Conservation (phyloP, 768 basidiomycete genomes). For the Agaricus sinodeliciosus region DNA sequence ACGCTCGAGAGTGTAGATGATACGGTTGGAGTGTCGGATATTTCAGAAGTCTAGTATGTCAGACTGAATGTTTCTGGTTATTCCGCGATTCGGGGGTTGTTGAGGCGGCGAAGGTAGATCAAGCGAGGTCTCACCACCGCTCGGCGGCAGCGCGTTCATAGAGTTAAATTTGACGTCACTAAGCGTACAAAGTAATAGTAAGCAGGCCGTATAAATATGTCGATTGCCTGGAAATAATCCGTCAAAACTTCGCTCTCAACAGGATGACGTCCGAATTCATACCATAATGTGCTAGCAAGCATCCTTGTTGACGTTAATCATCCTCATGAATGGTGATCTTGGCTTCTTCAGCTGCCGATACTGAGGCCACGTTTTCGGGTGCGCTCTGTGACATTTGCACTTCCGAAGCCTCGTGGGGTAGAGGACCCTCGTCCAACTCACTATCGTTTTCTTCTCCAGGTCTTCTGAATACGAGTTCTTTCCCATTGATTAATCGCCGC, state of each 20-base stretch:
- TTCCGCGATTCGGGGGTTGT: not conserved
- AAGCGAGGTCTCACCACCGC: not conserved
- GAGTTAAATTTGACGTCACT: not conserved
- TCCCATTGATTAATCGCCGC: constrained; percentile 72
- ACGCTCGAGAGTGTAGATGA: not conserved
- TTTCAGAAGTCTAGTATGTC: constrained; percentile 1
- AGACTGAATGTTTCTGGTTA: not conserved
- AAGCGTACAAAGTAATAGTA: not conserved
- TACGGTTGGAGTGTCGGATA: constrained; percentile 1
- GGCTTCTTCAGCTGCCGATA: constrained; percentile 13
- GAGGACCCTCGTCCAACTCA: constrained; percentile 22
- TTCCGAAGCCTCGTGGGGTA: constrained; percentile 1
- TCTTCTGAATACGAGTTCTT: constrained; percentile 51
- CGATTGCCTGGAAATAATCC: not conserved
- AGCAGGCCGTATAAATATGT: not conserved
- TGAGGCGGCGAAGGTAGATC: not conserved
- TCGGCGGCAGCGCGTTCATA: not conserved
- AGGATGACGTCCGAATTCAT: not conserved
- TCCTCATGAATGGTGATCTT: constrained; percentile 28
- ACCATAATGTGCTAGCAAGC: not conserved
- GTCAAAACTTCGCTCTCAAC: not conserved
- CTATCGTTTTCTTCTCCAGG: constrained; percentile 36
- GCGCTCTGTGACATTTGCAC: not conserved
- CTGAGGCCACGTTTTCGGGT: constrained; percentile 6
- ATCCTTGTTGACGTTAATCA: constrained; percentile 13